Evolutionary conservation across 305 asterid species (phyloP).

Genomic region (Ilex paraguariensis): DNA sequence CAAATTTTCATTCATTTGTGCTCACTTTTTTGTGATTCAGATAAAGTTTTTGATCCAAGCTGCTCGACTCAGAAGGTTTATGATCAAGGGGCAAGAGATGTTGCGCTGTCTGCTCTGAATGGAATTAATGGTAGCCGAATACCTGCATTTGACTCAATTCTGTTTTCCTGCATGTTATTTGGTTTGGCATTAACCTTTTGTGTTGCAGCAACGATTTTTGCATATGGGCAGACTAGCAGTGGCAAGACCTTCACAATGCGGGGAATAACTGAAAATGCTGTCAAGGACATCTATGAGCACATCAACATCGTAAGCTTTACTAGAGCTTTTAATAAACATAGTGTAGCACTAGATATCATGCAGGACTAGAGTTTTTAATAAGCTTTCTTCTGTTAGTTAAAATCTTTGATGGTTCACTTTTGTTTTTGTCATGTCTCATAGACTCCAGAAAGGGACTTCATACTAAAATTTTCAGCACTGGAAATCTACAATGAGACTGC

Average conservation of each 20-base stretch:
- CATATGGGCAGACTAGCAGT: conserved; percentile 95
- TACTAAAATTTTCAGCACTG: conserved; percentile 81
- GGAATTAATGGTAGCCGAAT: conserved; percentile 75
- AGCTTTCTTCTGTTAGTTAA: conserved; percentile 6
- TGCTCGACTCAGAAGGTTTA: conserved; percentile 70
- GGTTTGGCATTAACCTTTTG: conserved; percentile 2
- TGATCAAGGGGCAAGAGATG: conserved; percentile 86
- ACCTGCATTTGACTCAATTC: conserved; percentile 1
- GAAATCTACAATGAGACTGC: conserved; percentile 96
- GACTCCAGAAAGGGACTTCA: conserved; percentile 78
- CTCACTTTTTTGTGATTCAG: conserved; percentile 28
- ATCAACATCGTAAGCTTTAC: conserved; percentile 46
- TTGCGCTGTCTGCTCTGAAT: conserved; percentile 80
- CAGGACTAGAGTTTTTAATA: background rate
- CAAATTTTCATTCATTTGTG: background rate
- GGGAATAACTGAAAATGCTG: conserved; percentile 81
- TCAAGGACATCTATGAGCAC: conserved; percentile 78
- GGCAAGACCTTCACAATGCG: conserved; percentile 97
- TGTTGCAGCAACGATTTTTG: conserved; percentile 83
- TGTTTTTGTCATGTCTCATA: conserved; percentile 26
- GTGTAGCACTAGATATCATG: conserved; percentile 3
- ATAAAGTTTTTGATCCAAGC: conserved; percentile 76
- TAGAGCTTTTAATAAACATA: background rate
- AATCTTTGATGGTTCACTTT: conserved; percentile 11
- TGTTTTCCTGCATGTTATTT: background rate